Conservation (phyloP, 768 basidiomycete species). For the Epithele typhae region DNA sequence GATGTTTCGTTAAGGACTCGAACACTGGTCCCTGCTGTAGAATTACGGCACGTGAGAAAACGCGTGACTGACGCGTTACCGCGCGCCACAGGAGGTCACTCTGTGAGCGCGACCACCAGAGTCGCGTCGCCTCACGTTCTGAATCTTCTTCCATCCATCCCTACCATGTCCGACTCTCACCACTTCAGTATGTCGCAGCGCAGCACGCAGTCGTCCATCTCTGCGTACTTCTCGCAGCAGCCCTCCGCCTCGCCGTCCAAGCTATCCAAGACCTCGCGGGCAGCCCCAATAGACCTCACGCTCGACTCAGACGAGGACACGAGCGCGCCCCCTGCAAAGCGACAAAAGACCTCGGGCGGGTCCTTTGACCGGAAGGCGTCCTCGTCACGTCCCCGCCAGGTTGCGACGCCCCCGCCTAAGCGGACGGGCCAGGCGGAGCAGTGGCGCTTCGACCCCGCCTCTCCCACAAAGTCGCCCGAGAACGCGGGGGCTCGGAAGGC, state of each 20-base stretch:
- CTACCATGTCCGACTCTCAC: too few relatives aligned
- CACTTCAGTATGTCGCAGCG: too few relatives aligned
- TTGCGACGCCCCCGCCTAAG: background rate
- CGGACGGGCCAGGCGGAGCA: conserved; percentile 27
- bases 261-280: conserved; percentile 15
- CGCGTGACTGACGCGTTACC: too few relatives aligned
- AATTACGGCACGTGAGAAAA: too few relatives aligned
- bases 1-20: too few relatives aligned
- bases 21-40: too few relatives aligned
- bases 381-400: background rate
- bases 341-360: conserved; percentile 13
- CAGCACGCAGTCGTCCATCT: conserved; percentile 36
- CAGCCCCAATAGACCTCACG: conserved; percentile 50
- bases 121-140: too few relatives aligned
- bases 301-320: conserved; percentile 24
- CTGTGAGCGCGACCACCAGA: too few relatives aligned
- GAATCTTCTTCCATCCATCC: too few relatives aligned
- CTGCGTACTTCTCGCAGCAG: conserved; percentile 36
- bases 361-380: conserved; percentile 5
- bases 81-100: too few relatives aligned
- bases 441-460: conserved; percentile 41
- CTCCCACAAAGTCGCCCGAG: conserved; percentile 13
- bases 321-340: conserved; percentile 3
- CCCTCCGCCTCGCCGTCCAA: conserved; percentile 12
- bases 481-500: conserved; percentile 11